phyloP scores from a whole-genome alignment of 768 basidiomycete species.

The Pilatotrama ljubarskyi region DNA sequence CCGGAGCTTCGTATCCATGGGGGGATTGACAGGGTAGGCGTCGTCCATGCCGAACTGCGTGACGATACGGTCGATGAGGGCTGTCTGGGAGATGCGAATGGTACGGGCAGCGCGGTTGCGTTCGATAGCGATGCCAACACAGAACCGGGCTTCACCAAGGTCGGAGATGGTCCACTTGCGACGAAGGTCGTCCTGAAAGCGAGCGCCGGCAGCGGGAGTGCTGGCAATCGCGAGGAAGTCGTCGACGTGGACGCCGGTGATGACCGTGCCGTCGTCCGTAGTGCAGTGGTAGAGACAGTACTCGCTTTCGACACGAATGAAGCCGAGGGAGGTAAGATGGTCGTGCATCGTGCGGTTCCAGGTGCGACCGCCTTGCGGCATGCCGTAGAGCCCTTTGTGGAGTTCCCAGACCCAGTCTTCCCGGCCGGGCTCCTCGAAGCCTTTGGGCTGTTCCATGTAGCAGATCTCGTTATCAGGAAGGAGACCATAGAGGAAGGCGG shows the following conservation, averaged over 20 bases:
- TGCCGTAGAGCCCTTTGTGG: conserved; percentile 21
- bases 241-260: conserved; percentile 27
- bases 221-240: conserved; percentile 18
- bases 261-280: background rate
- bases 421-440: conserved; percentile 11
- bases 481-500: conserved; percentile 40
- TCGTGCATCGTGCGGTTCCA: conserved; percentile 20
- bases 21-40: conserved; percentile 14
- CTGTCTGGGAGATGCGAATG: conserved; percentile 22
- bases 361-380: conserved; percentile 22
- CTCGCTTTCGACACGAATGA: conserved; percentile 16
- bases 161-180: conserved; percentile 36
- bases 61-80: conserved; percentile 21
- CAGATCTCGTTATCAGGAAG: conserved; percentile 32
- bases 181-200: conserved; percentile 32
- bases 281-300: conserved; percentile 17
- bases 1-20: conserved; percentile 18
- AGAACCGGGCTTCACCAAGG: no score
- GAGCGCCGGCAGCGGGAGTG: conserved; percentile 28
- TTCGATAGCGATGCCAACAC: conserved; percentile 40
- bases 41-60: conserved; percentile 16
- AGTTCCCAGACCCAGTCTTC: conserved; percentile 16
- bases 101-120: conserved; percentile 25
- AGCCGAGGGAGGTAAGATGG: conserved; percentile 12
- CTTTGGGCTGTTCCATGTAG: conserved; percentile 38